These are phyloP conservation scores for Nemania abortiva DNA, from an alignment of 2,329 filamentous ascomycete genomes.

Conservation along the genomic window DNA sequence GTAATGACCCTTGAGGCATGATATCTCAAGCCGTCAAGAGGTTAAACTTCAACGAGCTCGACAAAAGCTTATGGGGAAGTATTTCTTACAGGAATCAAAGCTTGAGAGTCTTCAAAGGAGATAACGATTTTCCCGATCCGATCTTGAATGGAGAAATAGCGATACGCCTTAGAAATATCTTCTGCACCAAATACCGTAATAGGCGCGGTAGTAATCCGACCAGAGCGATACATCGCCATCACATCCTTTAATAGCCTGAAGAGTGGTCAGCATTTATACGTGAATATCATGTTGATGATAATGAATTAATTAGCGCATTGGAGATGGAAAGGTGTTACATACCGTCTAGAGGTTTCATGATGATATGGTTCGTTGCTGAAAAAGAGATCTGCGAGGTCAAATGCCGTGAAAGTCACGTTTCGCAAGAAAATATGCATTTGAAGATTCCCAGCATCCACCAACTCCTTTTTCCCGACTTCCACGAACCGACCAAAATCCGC, in stretches of 20 bases:
- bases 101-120: constrained; percentile 36
- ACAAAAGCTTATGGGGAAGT: no score
- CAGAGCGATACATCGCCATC: constrained; percentile 29
- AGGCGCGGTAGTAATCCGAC: constrained; percentile 15
- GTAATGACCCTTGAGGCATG: no score
- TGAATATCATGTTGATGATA: no score
- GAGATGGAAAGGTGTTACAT: neutral
- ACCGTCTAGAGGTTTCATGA: neutral
- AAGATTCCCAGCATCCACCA: constrained; percentile 53
- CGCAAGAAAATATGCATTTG: constrained; percentile 56
- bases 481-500: constrained; percentile 57
- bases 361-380: neutral
- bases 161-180: constrained; percentile 36
- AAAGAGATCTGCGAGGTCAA: constrained; percentile 51
- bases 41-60: no score
- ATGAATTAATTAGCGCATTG: no score
- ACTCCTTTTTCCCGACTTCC: constrained; percentile 56
- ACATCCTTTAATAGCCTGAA: neutral
- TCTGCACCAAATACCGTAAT: constrained; percentile 28
- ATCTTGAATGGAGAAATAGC: constrained; percentile 37
- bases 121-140: constrained; percentile 38
- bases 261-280: no score
- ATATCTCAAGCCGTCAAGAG: no score
- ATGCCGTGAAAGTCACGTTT: constrained; percentile 56
- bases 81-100: constrained; percentile 4